These are phyloP conservation scores for Baeospora myosura DNA, from an alignment of 1,284 basidiomycete genomes.

Conservation along the genomic window DNA sequence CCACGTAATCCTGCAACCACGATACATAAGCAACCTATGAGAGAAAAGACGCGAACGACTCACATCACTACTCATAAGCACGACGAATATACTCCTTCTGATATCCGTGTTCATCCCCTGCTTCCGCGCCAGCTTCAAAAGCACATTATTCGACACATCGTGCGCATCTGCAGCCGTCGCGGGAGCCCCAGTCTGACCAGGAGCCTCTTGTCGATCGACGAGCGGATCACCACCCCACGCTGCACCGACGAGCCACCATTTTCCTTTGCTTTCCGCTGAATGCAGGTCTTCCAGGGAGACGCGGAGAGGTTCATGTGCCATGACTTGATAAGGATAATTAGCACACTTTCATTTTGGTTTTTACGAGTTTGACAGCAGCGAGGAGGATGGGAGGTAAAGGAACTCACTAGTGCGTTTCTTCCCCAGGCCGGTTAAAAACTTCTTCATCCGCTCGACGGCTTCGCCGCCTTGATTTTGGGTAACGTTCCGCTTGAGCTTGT, in stretches of 20 bases:
- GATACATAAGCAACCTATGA: conserved; percentile 1
- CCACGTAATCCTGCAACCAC: conserved; percentile 73
- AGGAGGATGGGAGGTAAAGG: neutral
- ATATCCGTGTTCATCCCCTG: conserved; percentile 99
- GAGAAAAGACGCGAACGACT: conserved; percentile 19
- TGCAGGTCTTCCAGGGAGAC: conserved; percentile 82
- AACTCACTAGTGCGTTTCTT: conserved; percentile 69
- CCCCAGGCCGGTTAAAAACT: conserved; percentile 66
- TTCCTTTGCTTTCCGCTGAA: conserved; percentile 81
- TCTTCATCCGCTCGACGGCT: conserved; percentile 77
- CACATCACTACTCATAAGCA: conserved; percentile 91
- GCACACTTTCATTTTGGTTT: neutral
- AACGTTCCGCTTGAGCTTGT: conserved; percentile 66
- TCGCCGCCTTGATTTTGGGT: conserved; percentile 62
- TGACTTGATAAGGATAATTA: conserved; percentile 39
- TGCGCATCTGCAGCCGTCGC: conserved; percentile 11
- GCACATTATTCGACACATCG: conserved; percentile 36
- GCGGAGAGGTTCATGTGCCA: conserved; percentile 78
- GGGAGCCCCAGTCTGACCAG: conserved; percentile 17
- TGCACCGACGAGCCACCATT: conserved; percentile 98
- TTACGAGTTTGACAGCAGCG: neutral
- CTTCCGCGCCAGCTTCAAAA: conserved; percentile 77
- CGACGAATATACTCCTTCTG: conserved; percentile 83
- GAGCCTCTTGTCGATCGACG: conserved; percentile 51
- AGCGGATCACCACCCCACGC: conserved; percentile 93